Evolutionary conservation across 345 rosid species (phyloP).

Genomic region (Anacardium occidentale): DNA sequence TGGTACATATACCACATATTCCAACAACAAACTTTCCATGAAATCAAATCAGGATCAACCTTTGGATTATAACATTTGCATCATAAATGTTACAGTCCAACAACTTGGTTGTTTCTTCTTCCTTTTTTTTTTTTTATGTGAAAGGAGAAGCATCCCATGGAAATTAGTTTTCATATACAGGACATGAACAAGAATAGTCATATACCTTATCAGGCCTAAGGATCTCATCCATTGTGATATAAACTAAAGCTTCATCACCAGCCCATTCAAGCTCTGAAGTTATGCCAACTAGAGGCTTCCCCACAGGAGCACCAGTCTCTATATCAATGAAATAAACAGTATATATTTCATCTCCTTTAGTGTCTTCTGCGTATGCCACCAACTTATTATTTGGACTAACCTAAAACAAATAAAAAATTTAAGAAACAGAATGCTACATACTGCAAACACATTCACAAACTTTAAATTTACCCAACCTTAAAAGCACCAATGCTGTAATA

Average conservation of each 20-base stretch:
- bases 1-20: background rate
- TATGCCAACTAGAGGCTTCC: conserved; percentile 50
- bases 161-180: background rate
- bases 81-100: too few relatives aligned
- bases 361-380: conserved; percentile 87
- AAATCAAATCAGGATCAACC: background rate
- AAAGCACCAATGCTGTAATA: conserved; percentile 66
- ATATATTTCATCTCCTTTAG: conserved; percentile 78
- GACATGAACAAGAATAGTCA: background rate
- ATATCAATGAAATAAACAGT: conserved; percentile 63
- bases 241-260: conserved; percentile 73
- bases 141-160: background rate
- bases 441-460: background rate
- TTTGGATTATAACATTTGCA: background rate
- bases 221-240: conserved; percentile 78
- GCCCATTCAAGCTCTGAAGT: conserved; percentile 73
- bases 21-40: background rate
- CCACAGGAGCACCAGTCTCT: conserved; percentile 47
- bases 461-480: conserved; percentile 36
- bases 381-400: conserved; percentile 71
- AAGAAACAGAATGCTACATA: background rate
- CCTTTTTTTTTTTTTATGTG: background rate
- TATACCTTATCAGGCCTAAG: conserved; percentile 91
- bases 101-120: too few relatives aligned
- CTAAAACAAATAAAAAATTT: conserved; percentile 33